Conservation (phyloP, 805 yeast genomes). For the Ogataea pini region DNA sequence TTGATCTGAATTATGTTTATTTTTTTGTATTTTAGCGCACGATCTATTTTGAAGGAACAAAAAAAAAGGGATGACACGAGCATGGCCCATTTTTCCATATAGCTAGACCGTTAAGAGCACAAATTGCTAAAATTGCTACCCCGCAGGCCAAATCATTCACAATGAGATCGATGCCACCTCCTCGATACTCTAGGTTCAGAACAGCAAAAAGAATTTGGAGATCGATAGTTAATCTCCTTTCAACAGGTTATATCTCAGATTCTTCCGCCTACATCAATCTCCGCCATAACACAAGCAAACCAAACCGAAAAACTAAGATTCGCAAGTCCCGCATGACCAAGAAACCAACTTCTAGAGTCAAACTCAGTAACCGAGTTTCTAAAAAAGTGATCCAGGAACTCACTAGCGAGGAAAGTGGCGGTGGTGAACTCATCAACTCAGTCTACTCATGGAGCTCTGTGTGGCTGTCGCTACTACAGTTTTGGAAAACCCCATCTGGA, state of each 20-base stretch:
- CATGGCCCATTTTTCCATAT: neutral
- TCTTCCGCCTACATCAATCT: conserved; percentile 31
- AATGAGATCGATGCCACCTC: conserved; percentile 40
- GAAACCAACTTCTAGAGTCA: conserved; percentile 32
- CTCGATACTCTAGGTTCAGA: conserved; percentile 37
- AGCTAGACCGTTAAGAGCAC: neutral
- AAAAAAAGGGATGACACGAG: neutral
- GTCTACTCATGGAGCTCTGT: conserved; percentile 24
- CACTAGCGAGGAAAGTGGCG: conserved; percentile 20
- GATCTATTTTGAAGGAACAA: neutral
- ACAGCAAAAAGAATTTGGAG: conserved; percentile 35
- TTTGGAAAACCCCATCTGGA: conserved; percentile 19
- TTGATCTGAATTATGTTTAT: neutral
- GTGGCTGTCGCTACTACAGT: conserved; percentile 20
- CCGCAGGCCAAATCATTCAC: neutral
- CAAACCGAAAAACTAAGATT: conserved; percentile 31
- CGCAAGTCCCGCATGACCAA: conserved; percentile 35
- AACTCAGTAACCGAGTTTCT: conserved; percentile 25
- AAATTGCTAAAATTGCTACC: conserved; percentile 1
- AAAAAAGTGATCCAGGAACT: conserved; percentile 27
- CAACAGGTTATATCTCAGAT: conserved; percentile 38
- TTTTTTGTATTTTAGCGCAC: conserved; percentile 7
- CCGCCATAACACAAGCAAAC: conserved; percentile 23
- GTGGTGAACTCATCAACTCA: conserved; percentile 21
- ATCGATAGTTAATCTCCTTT: conserved; percentile 32